Evolutionary conservation across 371 early-diverging fungal genomes (phyloP).

Genomic region (Zychaea mexicana): DNA sequence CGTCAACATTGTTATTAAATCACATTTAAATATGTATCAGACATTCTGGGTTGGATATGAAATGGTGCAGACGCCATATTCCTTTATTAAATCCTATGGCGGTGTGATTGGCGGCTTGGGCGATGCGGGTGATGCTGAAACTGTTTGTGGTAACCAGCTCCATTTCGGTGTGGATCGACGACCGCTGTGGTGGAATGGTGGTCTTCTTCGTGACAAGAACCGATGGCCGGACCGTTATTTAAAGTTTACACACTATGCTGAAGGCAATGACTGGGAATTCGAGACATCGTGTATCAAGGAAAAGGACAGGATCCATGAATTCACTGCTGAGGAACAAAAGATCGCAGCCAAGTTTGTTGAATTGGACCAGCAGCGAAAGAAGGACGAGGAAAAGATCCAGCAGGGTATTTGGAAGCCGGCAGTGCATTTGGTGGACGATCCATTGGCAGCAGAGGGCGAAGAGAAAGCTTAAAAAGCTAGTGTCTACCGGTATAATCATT

Average conservation of each 20-base stretch:
- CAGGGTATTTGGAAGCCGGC: slow-evolving; percentile 18
- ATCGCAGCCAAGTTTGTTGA: slow-evolving; percentile 18
- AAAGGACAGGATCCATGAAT: slow-evolving; percentile 23
- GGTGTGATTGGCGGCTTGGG: slow-evolving; percentile 59
- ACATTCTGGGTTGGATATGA: slow-evolving; percentile 66
- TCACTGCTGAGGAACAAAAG: slow-evolving; percentile 17
- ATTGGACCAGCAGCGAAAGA: slow-evolving; percentile 19
- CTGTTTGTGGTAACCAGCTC: slow-evolving; percentile 59
- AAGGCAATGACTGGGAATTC: slow-evolving; percentile 38
- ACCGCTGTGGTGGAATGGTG: slow-evolving; percentile 60
- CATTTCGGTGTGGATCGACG: slow-evolving; percentile 39
- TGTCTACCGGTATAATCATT: too few relatives aligned
- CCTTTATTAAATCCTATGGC: slow-evolving; percentile 53
- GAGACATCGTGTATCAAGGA: slow-evolving; percentile 35
- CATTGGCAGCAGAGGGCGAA: neutral
- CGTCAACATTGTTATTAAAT: neutral
- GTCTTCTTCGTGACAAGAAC: slow-evolving; percentile 49
- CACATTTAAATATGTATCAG: slow-evolving; percentile 9
- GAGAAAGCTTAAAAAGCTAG: too few relatives aligned
- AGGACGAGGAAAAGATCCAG: slow-evolving; percentile 22
- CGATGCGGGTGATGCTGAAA: slow-evolving; percentile 37
- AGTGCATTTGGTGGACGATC: neutral
- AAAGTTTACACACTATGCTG: slow-evolving; percentile 33
- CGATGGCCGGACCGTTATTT: slow-evolving; percentile 30
- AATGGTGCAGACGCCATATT: slow-evolving; percentile 60